Evolutionary conservation across 495 filamentous ascomycete species (phyloP), one percentile per base, ranked within the genome.

Genomic region (Penicillium herquei): DNA sequence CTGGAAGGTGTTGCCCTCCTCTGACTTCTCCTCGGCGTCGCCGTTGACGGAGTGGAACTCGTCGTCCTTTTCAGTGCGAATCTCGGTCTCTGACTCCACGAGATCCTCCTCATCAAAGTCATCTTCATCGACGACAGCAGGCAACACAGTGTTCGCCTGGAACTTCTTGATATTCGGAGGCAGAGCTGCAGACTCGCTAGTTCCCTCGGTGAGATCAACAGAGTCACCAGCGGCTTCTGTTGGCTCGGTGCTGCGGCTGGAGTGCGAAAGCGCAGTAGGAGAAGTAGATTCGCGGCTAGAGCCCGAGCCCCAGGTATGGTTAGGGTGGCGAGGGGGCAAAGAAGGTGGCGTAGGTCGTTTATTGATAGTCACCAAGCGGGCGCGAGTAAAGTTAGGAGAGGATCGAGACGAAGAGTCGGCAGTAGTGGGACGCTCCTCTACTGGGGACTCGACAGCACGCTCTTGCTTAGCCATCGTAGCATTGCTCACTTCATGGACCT

Each of bases 281-380:
- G 65, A 67, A 7, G 54, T 55, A 6, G 65, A 67, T 6, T 60
- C 65, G n/a, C 62, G 65, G 34, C 62, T 67, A 8, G 62, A 65
- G 3, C 54, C 59, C 42, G 69, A 63, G 49, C 60, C 65, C 63
- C 57, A 66, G 30, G 62, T 60, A 44, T 77, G 75, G n/a, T 72
- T 65, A 11, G 87, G 85, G 55, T 81, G 86, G 32, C 84, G 75
- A 4, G 79, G 74, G 4, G 87, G 87, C 16, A 90, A 76, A 3
- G 85, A 74, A 11, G 87, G 87, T 9, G 89, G 88, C 7, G 86
- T 77, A 3, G 84, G 70, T 31, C 87, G 74, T 70, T 89, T 90
- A 1, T 87, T 83, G 64, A 92, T 91, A 17, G 81, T 87, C 26
- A 92, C 86, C 13, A 90, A 65, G 21, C 82, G 80, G 14, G 86